Evolutionary conservation across 768 basidiomycete genomes (phyloP), one percentile per base, ranked within the genome.

Genomic region (Pholiota conissans): DNA sequence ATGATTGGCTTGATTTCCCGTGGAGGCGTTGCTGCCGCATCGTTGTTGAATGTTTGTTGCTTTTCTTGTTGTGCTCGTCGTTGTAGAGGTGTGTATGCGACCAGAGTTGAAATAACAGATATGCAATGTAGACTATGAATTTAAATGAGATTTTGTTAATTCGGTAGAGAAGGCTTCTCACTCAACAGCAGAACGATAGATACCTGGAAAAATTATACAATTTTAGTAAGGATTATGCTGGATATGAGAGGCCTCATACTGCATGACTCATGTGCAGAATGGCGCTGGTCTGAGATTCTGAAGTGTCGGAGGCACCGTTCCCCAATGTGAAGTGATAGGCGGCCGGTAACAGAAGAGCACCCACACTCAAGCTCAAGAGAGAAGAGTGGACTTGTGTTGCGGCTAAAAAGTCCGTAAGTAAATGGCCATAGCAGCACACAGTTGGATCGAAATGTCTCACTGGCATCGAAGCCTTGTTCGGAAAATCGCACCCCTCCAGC

Each of bases 181-280:
- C 90, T 86, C 67, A 88, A 76, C n/a, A 94, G 76, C 5, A 94
- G 77, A 52, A 94, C 80, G 49, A 95, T 76, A 3, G 92, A 84
- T 4, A 90, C 87, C 88, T 90, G 51, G 7, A 53, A 18, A 24
- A 42, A 32, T 34, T 1, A 46, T 13, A 28, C 35, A 46, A 20
- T 26, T 42, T n/a, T 30, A 10, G 30, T 1, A 24, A 34, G 39
- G 16, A 58, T 27, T 10, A 16, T 30, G 5, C 9, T 9, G 5
- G 0, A 11, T 8, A 27, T 18, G 18, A 39, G n/a, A 26, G 32
- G 18, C 34, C n/a, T 73, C 86, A 40, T 62, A 91, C 90, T 4
- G 89, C 90, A 62, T 84, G 90, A 64, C 90, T 92, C 84, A 90
- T 90, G 34, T 77, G 75, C 22, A 93, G 68, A 55, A 90, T 84